Percentiles rank a stretch among this genome's conserved stretches.
These are phyloP conservation scores for Xylaria sp. DNA, from an alignment of 2,329 filamentous ascomycete genomes.

Conservation along the genomic window DNA sequence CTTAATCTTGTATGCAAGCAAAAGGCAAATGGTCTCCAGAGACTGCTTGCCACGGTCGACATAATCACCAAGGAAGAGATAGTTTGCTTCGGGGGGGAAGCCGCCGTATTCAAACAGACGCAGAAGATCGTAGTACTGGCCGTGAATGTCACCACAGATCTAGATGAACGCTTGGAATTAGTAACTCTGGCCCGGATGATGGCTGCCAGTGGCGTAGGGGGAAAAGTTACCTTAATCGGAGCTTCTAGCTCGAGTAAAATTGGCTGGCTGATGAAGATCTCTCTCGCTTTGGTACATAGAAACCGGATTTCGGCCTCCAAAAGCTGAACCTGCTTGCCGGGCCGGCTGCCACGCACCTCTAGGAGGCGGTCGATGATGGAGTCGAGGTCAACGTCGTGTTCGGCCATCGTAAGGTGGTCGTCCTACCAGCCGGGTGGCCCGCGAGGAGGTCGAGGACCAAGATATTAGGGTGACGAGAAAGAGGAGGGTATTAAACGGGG, in stretches of 20 bases:
- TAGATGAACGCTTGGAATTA: slow-evolving; percentile 53
- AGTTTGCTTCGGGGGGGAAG: slow-evolving; percentile 98
- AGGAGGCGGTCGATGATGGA: slow-evolving; percentile 98
- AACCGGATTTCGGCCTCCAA: slow-evolving; percentile 96
- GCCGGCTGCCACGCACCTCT: slow-evolving; percentile 96
- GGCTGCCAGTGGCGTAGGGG: slow-evolving; percentile 44
- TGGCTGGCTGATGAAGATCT: slow-evolving; percentile 99
- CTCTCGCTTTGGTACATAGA: slow-evolving; percentile 97
- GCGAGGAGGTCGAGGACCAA: slow-evolving; percentile 45
- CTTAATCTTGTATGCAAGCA: slow-evolving; percentile 97
- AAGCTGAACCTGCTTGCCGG: slow-evolving; percentile 98
- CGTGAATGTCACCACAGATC: slow-evolving; percentile 99
- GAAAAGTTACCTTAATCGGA: slow-evolving; percentile 88
- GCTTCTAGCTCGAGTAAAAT: slow-evolving; percentile 97
- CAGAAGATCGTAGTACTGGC: slow-evolving; percentile 98
- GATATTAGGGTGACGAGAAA: slow-evolving; percentile 42
- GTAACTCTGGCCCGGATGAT: background rate
- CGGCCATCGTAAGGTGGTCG: slow-evolving; percentile 65
- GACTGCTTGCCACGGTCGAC: slow-evolving; percentile 97
- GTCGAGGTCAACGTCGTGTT: slow-evolving; percentile 95
- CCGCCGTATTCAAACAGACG: slow-evolving; percentile 98
- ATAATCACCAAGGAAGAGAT: slow-evolving; percentile 97
- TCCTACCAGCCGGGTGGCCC: slow-evolving; percentile 58
- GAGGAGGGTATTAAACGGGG: slow-evolving; percentile 36
- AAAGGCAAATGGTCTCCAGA: slow-evolving; percentile 89